Conservation (phyloP, 2,329 filamentous ascomycete species). For the Fusarium humuli region DNA sequence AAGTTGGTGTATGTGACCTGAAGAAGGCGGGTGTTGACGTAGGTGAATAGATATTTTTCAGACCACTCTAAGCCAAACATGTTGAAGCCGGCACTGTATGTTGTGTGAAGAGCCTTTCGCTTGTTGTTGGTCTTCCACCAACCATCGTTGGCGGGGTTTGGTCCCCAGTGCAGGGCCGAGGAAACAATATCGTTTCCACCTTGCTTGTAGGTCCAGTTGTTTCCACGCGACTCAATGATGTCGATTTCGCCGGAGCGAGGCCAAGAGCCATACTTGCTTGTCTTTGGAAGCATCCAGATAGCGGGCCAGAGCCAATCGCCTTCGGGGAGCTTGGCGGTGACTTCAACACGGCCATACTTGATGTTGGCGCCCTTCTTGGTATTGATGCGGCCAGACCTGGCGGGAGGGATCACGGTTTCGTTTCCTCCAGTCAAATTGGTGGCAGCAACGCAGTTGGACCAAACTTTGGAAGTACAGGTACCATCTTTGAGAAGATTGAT, state of each 20-base stretch:
- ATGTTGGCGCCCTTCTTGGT: constrained; percentile 77
- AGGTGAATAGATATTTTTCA: constrained; percentile 88
- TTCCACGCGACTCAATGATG: constrained; percentile 82
- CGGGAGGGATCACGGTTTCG: constrained; percentile 79
- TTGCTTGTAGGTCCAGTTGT: constrained; percentile 80
- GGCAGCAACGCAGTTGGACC: constrained; percentile 71
- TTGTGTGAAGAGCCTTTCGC: constrained; percentile 78
- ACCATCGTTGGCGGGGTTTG: constrained; percentile 75
- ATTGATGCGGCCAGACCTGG: constrained; percentile 81
- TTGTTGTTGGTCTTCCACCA: constrained; percentile 90
- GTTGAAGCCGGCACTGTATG: constrained; percentile 76
- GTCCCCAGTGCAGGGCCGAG: constrained; percentile 86
- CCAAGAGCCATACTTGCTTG: constrained; percentile 80
- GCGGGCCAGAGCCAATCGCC: constrained; percentile 93
- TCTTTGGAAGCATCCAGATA: constrained; percentile 88
- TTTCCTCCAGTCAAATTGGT: constrained; percentile 80
- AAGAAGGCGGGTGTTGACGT: constrained; percentile 81
- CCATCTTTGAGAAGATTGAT: constrained; percentile 76
- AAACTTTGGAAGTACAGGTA: constrained; percentile 71
- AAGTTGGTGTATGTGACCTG: constrained; percentile 86
- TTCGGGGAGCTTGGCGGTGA: constrained; percentile 77
- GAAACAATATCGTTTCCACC: constrained; percentile 86
- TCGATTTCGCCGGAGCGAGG: constrained; percentile 86
- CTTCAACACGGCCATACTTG: constrained; percentile 85
- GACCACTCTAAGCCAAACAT: constrained; percentile 88